Conservation (phyloP, 352 stramenopile genomes). For the Thraustochytrium striatum region DNA sequence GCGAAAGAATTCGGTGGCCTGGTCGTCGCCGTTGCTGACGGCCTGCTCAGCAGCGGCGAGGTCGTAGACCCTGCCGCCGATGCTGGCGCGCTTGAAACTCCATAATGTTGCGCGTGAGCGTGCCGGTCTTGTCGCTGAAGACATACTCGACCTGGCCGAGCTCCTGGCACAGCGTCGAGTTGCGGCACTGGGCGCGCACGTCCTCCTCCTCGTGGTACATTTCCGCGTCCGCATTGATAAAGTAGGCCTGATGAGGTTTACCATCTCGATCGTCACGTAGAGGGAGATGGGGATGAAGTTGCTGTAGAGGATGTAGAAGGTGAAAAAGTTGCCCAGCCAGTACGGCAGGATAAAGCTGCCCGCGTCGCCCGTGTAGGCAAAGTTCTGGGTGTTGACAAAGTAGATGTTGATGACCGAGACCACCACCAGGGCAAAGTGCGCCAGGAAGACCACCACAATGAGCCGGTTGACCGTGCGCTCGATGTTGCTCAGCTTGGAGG, state of each 20-base stretch:
- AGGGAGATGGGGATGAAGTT: constrained; percentile 96
- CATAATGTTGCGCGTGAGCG: constrained; percentile 98
- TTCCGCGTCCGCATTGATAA: constrained; percentile 63
- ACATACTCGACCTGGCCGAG: constrained; percentile 96
- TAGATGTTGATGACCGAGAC: constrained; percentile 9
- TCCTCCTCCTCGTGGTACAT: constrained; percentile 70
- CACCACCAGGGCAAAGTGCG: constrained; percentile 39
- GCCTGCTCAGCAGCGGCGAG: not conserved
- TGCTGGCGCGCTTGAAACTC: constrained; percentile 57
- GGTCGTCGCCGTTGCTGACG: not conserved
- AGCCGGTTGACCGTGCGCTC: constrained; percentile 48
- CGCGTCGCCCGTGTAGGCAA: not conserved
- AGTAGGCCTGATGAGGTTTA: constrained; percentile 86
- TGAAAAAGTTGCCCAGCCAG: constrained; percentile 55
- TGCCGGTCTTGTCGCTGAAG: constrained; percentile 99
- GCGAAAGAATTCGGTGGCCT: constrained; percentile 33
- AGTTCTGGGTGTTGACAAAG: not conserved
- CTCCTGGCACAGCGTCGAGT: constrained; percentile 84
- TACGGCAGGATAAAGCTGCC: constrained; percentile 32
- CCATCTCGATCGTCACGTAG: constrained; percentile 94
- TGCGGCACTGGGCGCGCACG: constrained; percentile 76
- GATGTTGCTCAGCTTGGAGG: constrained; percentile 73
- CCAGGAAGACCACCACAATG: constrained; percentile 16
- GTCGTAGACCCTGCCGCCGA: not conserved
- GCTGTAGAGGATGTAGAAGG: constrained; percentile 89